Percentiles rank a stretch among this genome's conserved stretches.
These are phyloP conservation scores for Cercis canadensis DNA, from an alignment of 306 rosid genomes.

Conservation along the genomic window DNA sequence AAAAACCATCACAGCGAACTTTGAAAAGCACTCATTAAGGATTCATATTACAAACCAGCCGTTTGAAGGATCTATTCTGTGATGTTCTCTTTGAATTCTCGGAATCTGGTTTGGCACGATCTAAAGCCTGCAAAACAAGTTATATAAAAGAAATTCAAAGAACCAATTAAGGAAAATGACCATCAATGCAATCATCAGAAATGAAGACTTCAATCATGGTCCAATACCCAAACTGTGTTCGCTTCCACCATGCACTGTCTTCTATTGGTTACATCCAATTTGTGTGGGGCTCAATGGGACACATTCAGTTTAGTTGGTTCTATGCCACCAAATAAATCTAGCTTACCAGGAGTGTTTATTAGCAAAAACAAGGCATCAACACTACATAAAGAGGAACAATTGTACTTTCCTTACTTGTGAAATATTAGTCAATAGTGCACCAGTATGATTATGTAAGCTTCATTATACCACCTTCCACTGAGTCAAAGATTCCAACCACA, in stretches of 20 bases:
- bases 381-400: not conserved
- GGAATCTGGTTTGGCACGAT: slow-evolving; percentile 79
- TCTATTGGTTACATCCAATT: slow-evolving; percentile 14
- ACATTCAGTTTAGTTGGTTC: slow-evolving; percentile 5
- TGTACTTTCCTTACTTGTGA: not conserved
- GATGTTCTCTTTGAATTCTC: slow-evolving; percentile 56
- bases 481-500: slow-evolving; percentile 4
- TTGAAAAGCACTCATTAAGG: slow-evolving; percentile 17
- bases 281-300: not conserved
- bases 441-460: not conserved
- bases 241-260: slow-evolving; percentile 18
- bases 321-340: slow-evolving; percentile 21
- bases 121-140: slow-evolving; percentile 64
- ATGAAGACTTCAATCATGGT: slow-evolving; percentile 9
- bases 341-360: slow-evolving; percentile 17
- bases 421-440: not conserved
- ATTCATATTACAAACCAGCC: slow-evolving; percentile 64
- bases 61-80: slow-evolving; percentile 78
- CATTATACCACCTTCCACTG: not conserved
- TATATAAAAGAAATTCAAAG: slow-evolving; percentile 4
- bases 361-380: slow-evolving; percentile 9
- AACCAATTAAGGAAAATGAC: slow-evolving; percentile 3
- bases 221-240: slow-evolving; percentile 25
- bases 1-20: slow-evolving; percentile 27
- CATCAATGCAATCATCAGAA: slow-evolving; percentile 18